These are phyloP conservation scores for Saxophila tyrrhenica DNA, from an alignment of 495 filamentous ascomycete genomes.

Conservation along the genomic window DNA sequence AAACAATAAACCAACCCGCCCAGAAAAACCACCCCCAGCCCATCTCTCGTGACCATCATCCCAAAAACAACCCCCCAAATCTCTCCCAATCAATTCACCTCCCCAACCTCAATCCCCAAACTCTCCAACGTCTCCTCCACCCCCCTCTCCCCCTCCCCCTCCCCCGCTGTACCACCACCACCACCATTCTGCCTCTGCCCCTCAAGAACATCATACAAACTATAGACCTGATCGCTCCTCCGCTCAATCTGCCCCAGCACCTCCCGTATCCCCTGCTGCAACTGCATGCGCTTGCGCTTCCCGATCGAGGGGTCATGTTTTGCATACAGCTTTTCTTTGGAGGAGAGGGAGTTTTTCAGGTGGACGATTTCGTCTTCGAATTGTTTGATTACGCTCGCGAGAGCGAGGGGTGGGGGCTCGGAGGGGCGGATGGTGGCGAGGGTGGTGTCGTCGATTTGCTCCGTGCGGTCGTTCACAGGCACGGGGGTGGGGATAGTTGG, in stretches of 20 bases:
- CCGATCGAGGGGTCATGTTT: constrained; percentile 55
- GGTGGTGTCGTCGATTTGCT: constrained; percentile 41
- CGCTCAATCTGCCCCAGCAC: constrained; percentile 55
- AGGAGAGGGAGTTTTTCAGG: constrained; percentile 54
- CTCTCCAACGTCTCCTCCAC: no score
- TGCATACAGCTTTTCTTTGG: constrained; percentile 51
- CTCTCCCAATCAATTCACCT: no score
- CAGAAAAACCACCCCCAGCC: no score
- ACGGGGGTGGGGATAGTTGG: constrained; percentile 30
- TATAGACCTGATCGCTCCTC: constrained; percentile 82
- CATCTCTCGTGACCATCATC: no score
- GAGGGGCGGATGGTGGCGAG: constrained; percentile 70
- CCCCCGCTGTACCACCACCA: no score
- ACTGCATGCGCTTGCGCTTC: constrained; percentile 53
- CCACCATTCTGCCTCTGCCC: no score
- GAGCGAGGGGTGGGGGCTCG: constrained; percentile 58
- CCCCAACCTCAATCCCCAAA: no score
- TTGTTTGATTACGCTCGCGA: constrained; percentile 68
- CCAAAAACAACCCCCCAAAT: no score
- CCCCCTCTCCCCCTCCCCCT: no score
- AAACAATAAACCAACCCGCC: no score
- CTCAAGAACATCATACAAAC: constrained; percentile 81
- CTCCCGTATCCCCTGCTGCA: constrained; percentile 53
- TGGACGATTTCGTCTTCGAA: constrained; percentile 76
- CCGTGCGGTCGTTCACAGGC: constrained; percentile 57